These are phyloP conservation scores for Cardamine resedifolia DNA, from an alignment of 345 rosid species.

Conservation along the genomic window DNA sequence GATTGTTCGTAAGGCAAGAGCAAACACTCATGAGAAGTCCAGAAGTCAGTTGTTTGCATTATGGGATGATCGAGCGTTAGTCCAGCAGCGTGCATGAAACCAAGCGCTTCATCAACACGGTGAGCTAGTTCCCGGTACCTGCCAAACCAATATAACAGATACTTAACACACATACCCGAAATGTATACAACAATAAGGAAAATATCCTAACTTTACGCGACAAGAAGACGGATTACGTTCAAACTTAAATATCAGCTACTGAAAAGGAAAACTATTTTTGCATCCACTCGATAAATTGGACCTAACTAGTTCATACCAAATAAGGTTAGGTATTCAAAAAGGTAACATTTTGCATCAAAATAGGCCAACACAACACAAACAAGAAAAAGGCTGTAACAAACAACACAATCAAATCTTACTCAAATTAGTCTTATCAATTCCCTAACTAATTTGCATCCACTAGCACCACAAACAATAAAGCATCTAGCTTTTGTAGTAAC, in stretches of 20 bases:
- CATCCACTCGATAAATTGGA: not conserved
- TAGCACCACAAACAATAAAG: slow-evolving; percentile 8
- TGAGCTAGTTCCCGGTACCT: slow-evolving; percentile 71
- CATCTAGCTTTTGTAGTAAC: not conserved
- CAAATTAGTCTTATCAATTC: not conserved
- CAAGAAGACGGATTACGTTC: slow-evolving; percentile 10
- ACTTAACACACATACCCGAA: slow-evolving; percentile 3
- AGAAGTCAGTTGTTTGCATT: slow-evolving; percentile 73
- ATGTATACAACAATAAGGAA: not conserved
- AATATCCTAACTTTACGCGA: not conserved
- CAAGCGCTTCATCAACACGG: slow-evolving; percentile 79
- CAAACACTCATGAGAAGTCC: slow-evolving; percentile 81
- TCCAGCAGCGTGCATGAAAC: slow-evolving; percentile 78
- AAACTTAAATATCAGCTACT: not conserved
- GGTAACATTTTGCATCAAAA: slow-evolving; percentile 11
- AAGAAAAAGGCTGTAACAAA: not conserved
- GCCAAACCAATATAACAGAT: slow-evolving; percentile 8
- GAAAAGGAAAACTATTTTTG: not conserved
- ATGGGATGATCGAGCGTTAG: slow-evolving; percentile 73
- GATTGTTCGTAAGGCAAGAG: slow-evolving; percentile 73
- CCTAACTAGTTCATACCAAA: slow-evolving; percentile 20
- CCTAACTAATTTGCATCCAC: slow-evolving; percentile 11
- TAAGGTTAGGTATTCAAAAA: slow-evolving; percentile 27
- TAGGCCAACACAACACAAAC: slow-evolving; percentile 17
- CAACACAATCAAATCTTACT: slow-evolving; percentile 1